Percentiles rank a stretch among this genome's conserved stretches.
These are phyloP conservation scores for Urochloa ruziziensis DNA, from an alignment of 176 grass and related monocot species.

Conservation along the genomic window DNA sequence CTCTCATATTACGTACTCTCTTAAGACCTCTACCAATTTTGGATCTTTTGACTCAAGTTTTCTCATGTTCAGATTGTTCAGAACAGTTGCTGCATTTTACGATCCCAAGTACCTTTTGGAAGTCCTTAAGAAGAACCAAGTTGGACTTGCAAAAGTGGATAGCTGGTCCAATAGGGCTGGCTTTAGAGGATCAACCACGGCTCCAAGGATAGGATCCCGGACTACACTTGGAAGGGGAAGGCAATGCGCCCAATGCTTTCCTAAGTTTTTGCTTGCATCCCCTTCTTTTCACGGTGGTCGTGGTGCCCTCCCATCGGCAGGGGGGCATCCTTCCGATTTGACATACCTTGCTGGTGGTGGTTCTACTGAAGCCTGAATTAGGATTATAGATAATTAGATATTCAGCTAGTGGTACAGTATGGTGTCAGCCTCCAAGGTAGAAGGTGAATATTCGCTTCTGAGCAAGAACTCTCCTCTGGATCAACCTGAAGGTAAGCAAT, in stretches of 20 bases:
- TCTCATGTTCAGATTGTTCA: constrained; percentile 18
- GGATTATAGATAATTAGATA: constrained; percentile 25
- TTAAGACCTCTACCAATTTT: background rate
- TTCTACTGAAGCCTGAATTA: constrained; percentile 46
- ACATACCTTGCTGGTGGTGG: constrained; percentile 80
- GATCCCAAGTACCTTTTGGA: constrained; percentile 6
- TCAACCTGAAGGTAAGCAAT: constrained; percentile 45
- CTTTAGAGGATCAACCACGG: constrained; percentile 69
- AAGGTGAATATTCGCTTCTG: constrained; percentile 34
- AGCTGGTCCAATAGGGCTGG: constrained; percentile 86
- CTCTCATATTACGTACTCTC: background rate
- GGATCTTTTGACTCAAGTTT: background rate
- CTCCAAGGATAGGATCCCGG: constrained; percentile 59
- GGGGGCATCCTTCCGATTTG: constrained; percentile 88
- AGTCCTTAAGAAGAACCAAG: constrained; percentile 29
- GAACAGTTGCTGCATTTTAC: background rate
- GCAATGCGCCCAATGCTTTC: constrained; percentile 52
- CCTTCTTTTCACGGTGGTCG: constrained; percentile 86
- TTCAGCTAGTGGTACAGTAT: constrained; percentile 40
- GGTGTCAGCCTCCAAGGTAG: constrained; percentile 50
- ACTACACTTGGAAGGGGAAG: constrained; percentile 44
- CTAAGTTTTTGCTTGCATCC: constrained; percentile 82
- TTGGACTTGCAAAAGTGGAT: constrained; percentile 34
- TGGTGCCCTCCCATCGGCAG: constrained; percentile 88
- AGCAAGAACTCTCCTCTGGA: constrained; percentile 41